A percentile compares a stretch with the other conserved stretches of the same genome.
These are phyloP conservation scores for Cladophialophora chaetospira DNA, from an alignment of 2,329 filamentous ascomycete species.

Conservation along the genomic window DNA sequence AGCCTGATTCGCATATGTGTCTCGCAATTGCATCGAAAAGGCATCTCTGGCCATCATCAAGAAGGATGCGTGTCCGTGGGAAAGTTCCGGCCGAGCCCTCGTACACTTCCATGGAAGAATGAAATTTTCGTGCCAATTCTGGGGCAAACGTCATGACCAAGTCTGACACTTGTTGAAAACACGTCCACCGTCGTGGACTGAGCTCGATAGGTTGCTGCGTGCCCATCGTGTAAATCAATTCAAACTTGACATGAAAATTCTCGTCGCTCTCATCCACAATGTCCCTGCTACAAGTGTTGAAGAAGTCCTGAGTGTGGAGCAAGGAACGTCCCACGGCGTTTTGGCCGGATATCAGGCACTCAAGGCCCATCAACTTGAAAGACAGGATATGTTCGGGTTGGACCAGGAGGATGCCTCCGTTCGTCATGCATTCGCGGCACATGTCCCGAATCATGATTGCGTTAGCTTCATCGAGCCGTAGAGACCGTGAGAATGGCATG, in stretches of 20 bases:
- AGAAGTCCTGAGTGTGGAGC: slow-evolving; percentile 46
- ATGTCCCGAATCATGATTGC: slow-evolving; percentile 43
- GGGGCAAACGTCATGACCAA: slow-evolving; percentile 6
- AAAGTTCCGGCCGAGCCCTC: not conserved
- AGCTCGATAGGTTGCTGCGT: slow-evolving; percentile 54
- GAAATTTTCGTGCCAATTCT: slow-evolving; percentile 33
- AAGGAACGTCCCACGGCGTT: slow-evolving; percentile 39
- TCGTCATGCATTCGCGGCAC: slow-evolving; percentile 50
- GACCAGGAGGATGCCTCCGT: slow-evolving; percentile 59
- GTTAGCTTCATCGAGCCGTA: slow-evolving; percentile 34
- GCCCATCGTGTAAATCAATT: slow-evolving; percentile 66
- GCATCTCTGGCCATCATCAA: not conserved
- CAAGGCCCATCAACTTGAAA: slow-evolving; percentile 63
- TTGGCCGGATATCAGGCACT: slow-evolving; percentile 45
- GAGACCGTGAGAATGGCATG: slow-evolving; percentile 51
- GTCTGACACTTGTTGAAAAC: slow-evolving; percentile 53
- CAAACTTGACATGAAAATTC: slow-evolving; percentile 61
- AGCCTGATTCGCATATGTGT: slow-evolving; percentile 48
- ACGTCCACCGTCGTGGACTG: slow-evolving; percentile 57
- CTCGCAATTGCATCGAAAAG: slow-evolving; percentile 35
- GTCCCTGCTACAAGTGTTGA: slow-evolving; percentile 53
- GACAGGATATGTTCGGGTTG: slow-evolving; percentile 68
- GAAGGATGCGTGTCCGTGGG: not conserved
- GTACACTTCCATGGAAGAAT: not conserved
- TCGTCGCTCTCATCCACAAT: slow-evolving; percentile 68